Evolutionary conservation across 768 basidiomycete genomes (phyloP), one percentile per base, ranked within the genome.

Genomic region (Termitomyces heimii): DNA sequence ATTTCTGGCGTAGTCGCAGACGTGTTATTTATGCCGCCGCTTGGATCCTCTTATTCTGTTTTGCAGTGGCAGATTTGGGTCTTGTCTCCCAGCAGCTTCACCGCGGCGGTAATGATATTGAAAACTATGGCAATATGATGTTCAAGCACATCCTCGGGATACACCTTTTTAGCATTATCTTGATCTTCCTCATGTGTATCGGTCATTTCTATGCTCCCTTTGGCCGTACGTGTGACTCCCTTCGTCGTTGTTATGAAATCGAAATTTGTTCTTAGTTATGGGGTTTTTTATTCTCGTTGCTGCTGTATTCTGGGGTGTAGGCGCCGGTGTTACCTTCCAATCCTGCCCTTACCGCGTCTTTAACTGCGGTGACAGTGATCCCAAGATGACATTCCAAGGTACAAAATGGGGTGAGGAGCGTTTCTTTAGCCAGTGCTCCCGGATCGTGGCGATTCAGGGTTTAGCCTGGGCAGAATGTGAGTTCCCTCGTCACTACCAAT

Each of bases 401-500:
- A 61, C 54, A 6, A 54, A 35, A 42, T 62, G 60, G 60, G 46
- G 40, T 0, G 47, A 62, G n/a, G 55, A 46, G 18, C 51, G 32
- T 12, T 59, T 62, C 52, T 59, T 58, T 22, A 62, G 57, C 24
- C 61, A 62, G 53, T 62, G 61, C 42, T 53, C 61, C 1, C 53
- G 54, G 8, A 59, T 62, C 4, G 61, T 62, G 39, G n/a, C 61
- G 3, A 59, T 62, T 3, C 57, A 62, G 18, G 61, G 51, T 43
- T 34, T 62, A 6, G 57, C 57, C 1, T 62, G 61, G 61, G 51
- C 61, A 14, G 51, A 53, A 34, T 62, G 61, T 62, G 16, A 18
- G 57, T 52, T 28, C 10, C 32, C 13, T 22, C 18, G 5, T 20
- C 14, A 26, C 20, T 24, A n/a, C 12, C n/a, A 16, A 18, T 24